Base-by-base conservation (phyloP, 208 protist genomes). In the Wallacemonas collosoma region DNA sequence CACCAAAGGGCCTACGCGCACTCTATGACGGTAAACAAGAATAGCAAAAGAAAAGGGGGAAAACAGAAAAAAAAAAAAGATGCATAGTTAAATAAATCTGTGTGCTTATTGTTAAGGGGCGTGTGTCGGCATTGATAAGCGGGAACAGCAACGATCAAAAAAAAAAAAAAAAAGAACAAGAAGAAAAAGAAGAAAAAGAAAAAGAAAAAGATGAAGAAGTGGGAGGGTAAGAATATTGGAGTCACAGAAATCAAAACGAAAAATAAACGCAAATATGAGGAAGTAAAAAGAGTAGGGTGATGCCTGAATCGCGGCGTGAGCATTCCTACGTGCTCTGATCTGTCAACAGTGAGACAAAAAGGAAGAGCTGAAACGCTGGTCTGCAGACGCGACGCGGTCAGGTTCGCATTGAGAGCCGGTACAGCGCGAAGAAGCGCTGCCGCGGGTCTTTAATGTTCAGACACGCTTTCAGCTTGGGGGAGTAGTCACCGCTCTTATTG, bases 141-240 rank as follows among this genome's bases (percentile, higher is more conserved):
- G 26, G 26, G 26, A 26, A 26, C 38, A 66, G 43, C 41, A 53
- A 55, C 48, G 6, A 60, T 51, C 4, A 15, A 2, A 60, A 54
- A 39, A 53, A 66, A 65, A 43, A 2, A 35, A 39, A 15, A 15
- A 68, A 62, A 69, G 35, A 40, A 77, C 2, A 60, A 48, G 50
- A 41, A 35, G 2, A 15, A 15, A 68, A 62, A 69, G 35, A 40
- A 77, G n/a, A n/a, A n/a, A n/a, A n/a, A n/a, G n/a, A n/a, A 68
- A 72, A 75, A 63, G 56, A 71, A 68, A 63, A 66, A 48, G 58
- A 53, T 64, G 45, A 60, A 48, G 50, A 41, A 35, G 2, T 45
- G 60, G 12, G 12, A 71, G 2, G 60, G 43, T 64, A 44, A 65
- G 26, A 58, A 54, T 57, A 65, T 57, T 8, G 40, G 57, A 57